Percentiles rank a stretch among this genome's conserved stretches.
These are phyloP conservation scores for Sporothrix luriei DNA, from an alignment of 2,329 filamentous ascomycete species.

Conservation along the genomic window DNA sequence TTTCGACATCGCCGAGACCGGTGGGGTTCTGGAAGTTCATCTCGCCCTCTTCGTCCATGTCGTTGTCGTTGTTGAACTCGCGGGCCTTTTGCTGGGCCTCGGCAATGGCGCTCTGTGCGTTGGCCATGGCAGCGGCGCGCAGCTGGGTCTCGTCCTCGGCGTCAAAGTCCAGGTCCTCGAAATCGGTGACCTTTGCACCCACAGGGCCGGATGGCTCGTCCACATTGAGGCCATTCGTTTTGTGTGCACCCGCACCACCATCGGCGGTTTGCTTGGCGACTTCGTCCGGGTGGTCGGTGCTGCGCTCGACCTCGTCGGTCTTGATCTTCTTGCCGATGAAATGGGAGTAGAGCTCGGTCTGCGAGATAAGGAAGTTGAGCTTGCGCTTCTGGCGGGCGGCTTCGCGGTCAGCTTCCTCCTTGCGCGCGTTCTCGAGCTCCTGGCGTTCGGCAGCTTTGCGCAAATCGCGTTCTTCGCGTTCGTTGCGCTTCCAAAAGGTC, in stretches of 20 bases:
- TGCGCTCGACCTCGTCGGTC: conserved; percentile 90
- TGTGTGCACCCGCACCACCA: conserved; percentile 19
- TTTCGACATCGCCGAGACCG: conserved; percentile 88
- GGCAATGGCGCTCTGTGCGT: conserved; percentile 92
- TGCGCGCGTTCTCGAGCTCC: conserved; percentile 94
- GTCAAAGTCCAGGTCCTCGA: conserved; percentile 94
- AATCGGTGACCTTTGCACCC: conserved; percentile 79
- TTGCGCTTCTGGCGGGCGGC: conserved; percentile 97
- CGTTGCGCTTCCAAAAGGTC: conserved; percentile 98
- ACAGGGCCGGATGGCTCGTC: conserved; percentile 57
- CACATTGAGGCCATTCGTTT: conserved; percentile 52
- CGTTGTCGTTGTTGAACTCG: conserved; percentile 79
- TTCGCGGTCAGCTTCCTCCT: conserved; percentile 95
- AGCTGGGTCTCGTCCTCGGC: conserved; percentile 86
- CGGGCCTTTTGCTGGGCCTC: conserved; percentile 91
- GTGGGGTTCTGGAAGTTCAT: conserved; percentile 99
- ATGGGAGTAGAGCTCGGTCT: conserved; percentile 98
- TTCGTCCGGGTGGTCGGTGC: conserved; percentile 78
- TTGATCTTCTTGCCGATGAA: conserved; percentile 99
- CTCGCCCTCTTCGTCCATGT: conserved; percentile 86
- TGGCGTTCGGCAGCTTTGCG: conserved; percentile 93
- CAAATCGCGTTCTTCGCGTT: conserved; percentile 92
- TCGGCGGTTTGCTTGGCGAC: conserved; percentile 54
- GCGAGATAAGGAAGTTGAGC: conserved; percentile 98
- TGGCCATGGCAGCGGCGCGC: conserved; percentile 83